A percentile compares a stretch with the other conserved stretches of the same genome.
Evolutionary conservation across 768 basidiomycete genomes (phyloP).

Genomic region (Phylloporus sp.): DNA sequence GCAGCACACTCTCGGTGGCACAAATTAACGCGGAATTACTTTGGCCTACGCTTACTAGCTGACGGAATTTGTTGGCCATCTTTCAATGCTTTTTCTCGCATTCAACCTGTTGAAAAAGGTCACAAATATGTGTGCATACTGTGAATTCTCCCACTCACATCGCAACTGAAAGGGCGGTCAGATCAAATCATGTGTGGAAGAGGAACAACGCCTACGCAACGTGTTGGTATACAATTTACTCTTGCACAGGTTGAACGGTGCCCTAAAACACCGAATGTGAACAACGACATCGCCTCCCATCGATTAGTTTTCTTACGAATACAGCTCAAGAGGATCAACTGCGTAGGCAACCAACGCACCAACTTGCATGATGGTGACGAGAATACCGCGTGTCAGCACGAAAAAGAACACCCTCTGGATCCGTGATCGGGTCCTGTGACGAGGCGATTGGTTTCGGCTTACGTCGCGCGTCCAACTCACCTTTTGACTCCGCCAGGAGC

Average conservation of each 20-base stretch:
- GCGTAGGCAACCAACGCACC: background rate
- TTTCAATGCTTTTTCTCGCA: slow-evolving; percentile 1
- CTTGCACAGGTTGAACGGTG: slow-evolving; percentile 9
- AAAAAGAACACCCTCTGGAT: slow-evolving; percentile 11
- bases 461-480: background rate
- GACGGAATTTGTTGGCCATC: background rate
- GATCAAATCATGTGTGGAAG: background rate
- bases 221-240: slow-evolving; percentile 6
- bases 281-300: background rate
- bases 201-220: background rate
- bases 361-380: slow-evolving; percentile 12
- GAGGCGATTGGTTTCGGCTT: background rate
- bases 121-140: background rate
- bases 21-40: slow-evolving; percentile 2
- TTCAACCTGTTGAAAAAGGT: slow-evolving; percentile 1
- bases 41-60: background rate
- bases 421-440: slow-evolving; percentile 4
- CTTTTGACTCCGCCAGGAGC: slow-evolving; percentile 3
- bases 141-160: slow-evolving; percentile 1
- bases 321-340: background rate
- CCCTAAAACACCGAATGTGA: slow-evolving; percentile 1
- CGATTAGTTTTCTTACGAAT: slow-evolving; percentile 5
- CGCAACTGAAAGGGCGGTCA: slow-evolving; percentile 5
- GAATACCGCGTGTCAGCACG: slow-evolving; percentile 12
- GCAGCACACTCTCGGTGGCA: background rate